Evolutionary conservation across 345 rosid genomes (phyloP).

Genomic region (Linum lewisii): DNA sequence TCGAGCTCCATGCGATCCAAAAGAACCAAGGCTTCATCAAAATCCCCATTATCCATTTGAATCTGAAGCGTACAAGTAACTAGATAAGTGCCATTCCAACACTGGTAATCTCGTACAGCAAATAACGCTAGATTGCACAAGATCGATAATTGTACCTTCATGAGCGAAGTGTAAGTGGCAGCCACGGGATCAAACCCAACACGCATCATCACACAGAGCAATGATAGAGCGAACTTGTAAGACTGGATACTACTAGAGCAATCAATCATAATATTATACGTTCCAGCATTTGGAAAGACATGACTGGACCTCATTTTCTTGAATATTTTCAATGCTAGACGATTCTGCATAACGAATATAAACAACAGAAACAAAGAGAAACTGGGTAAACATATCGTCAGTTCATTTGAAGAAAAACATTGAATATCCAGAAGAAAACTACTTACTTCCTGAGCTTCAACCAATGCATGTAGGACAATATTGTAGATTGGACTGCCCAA

Average conservation of each 20-base stretch:
- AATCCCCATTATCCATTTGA: constrained; percentile 33
- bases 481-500: constrained; percentile 45
- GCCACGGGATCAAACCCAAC: constrained; percentile 44
- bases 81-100: neutral
- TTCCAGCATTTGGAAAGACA: constrained; percentile 32
- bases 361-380: neutral
- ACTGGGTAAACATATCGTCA: neutral
- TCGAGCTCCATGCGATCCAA: constrained; percentile 43
- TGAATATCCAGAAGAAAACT: neutral
- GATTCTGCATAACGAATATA: constrained; percentile 35
- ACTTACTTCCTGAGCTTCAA: constrained; percentile 53
- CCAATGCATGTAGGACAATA: constrained; percentile 50
- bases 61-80: constrained; percentile 27
- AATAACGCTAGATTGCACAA: neutral
- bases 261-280: constrained; percentile 67
- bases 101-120: no score
- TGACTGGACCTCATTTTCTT: constrained; percentile 41
- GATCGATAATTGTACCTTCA: constrained; percentile 37
- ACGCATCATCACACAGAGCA: constrained; percentile 74
- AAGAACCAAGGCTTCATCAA: constrained; percentile 46
- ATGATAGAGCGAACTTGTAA: constrained; percentile 46
- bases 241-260: constrained; percentile 41
- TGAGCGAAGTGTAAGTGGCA: constrained; percentile 41
- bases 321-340: constrained; percentile 43
- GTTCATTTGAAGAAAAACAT: no score